A percentile compares a stretch with the other conserved stretches of the same genome.
phyloP scores from a whole-genome alignment of 495 filamentous ascomycete species.

The Aspergillus baeticus region DNA sequence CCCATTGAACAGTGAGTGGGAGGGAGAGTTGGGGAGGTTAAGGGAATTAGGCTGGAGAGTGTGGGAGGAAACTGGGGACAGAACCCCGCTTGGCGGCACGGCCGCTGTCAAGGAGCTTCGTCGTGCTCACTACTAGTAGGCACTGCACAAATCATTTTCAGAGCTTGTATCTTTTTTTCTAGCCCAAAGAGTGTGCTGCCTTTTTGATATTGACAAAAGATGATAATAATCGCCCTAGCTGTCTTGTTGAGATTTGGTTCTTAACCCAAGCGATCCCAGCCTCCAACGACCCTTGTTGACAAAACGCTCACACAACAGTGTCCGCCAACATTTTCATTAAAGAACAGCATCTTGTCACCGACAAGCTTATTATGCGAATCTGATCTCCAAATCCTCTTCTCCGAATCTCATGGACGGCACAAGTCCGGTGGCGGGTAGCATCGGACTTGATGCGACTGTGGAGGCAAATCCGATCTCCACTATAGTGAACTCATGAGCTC shows the following conservation, averaged over 20 bases:
- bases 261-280: too few species aligned
- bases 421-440: slow-evolving; percentile 39
- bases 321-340: too few species aligned
- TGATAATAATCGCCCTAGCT: too few species aligned
- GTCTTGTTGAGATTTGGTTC: too few species aligned
- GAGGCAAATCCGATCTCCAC: slow-evolving; percentile 26
- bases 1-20: neutral
- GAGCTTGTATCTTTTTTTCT: neutral
- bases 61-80: neutral
- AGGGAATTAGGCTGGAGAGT: neutral
- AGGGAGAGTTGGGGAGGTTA: neutral
- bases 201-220: too few species aligned
- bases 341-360: neutral
- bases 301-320: too few species aligned
- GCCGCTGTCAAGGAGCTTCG: neutral
- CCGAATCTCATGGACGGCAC: slow-evolving; percentile 6
- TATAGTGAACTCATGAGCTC: slow-evolving; percentile 11
- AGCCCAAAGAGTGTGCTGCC: neutral
- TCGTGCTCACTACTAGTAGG: neutral
- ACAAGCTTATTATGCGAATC: neutral
- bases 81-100: slow-evolving; percentile 13
- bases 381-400: neutral
- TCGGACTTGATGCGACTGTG: slow-evolving; percentile 47
- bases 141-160: neutral
- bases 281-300: too few species aligned